Base-by-base conservation (phyloP, 2,329 filamentous ascomycete species). In the Apiospora hydei region DNA sequence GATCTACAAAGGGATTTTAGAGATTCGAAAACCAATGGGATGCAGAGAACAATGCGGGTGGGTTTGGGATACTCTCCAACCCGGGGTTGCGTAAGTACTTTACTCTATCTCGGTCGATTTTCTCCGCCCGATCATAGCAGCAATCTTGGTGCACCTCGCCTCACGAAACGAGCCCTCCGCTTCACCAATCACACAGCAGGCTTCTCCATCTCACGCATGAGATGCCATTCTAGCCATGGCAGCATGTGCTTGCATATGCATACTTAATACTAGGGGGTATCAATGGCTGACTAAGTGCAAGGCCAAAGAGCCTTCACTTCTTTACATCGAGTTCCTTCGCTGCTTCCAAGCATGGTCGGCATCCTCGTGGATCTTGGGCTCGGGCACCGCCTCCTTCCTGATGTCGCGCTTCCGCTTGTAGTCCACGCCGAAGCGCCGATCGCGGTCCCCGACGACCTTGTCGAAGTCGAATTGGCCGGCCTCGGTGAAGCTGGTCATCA, bases 401-500 rank as follows among this genome's bases (percentile, higher is more conserved):
- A 82, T 75, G 75, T 85, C 82, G 73, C 75, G 82, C 81, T 89
- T 89, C 47, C 78, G 74, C 72, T 75, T 77, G 75, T 83, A 88
- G 71, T 88, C 84, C 0, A 79, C 79, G 0, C 85, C 84, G 72
- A 89, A 86, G 69, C 81, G 81, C 43, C 71, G 73, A 74, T 89
- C 87, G 57, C 88, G 80, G 16, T 85, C 82, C 0, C 81, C 81
- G 6, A 88, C 82, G 0, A 77, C 73, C 73, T 79, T 82, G 18
- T 84, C 83, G 74, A 88, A 85, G 47, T 85, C 84, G 43, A 88
- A 78, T 76, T 89, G 87, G 0, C 83, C 84, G n/a, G 84, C 81
- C 1, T 78, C 82, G 3, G 85, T 88, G 72, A 85, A 87, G 76
- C 86, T 88, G 14, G 84, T 88, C 88, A 89, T 89, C 8, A 89